Evolutionary conservation across 345 rosid species (phyloP), one percentile per base, ranked within the genome.

Genomic region (Chamaenerion angustifolium): DNA sequence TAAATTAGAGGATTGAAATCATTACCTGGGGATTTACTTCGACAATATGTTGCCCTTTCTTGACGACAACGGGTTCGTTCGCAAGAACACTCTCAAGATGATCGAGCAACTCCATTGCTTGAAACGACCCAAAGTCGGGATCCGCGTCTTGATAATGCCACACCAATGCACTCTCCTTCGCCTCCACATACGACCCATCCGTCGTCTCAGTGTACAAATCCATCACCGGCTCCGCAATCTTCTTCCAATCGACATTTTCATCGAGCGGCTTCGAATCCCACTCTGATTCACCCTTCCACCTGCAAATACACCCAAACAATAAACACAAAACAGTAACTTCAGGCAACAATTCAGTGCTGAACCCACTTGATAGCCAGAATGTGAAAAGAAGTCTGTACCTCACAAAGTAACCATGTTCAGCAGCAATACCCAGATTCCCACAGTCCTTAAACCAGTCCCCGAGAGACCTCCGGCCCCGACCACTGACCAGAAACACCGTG

Each of bases 401-500:
- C 43, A 59, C 13, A 62, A 66, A 66, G 50, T 56, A 71, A 27
- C 76, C 76, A 44, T 71, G 76, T 52, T 71, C 76, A 0, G 76
- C 76, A 40, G 76, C 76, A 16, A 71, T 66, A n/a, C 76, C 76
- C 13, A 71, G 56, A 50, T 63, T 57, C 42, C 63, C 65, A 2
- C 76, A 71, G 37, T 45, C 54, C 35, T 62, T 21, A 46, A 71
- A 50, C 76, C 76, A 71, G 2, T 64, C 66, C 42, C 65, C 64
- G 21, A 71, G 51, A 41, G 68, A 56, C 43, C 57, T 35, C 49
- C 40, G 61, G 8, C 68, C 75, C 51, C 68, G 55, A 16, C 76
- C 76, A 53, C 76, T 71, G 57, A 71, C 76, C 47, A 71, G 48
- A 52, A 71, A 71, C 59, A 71, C 64, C 10, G 51, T 62, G 50